Percentiles rank a stretch among this genome's conserved stretches.
These are phyloP conservation scores for Ephemerocybe angulata DNA, from an alignment of 768 basidiomycete species.

Conservation along the genomic window DNA sequence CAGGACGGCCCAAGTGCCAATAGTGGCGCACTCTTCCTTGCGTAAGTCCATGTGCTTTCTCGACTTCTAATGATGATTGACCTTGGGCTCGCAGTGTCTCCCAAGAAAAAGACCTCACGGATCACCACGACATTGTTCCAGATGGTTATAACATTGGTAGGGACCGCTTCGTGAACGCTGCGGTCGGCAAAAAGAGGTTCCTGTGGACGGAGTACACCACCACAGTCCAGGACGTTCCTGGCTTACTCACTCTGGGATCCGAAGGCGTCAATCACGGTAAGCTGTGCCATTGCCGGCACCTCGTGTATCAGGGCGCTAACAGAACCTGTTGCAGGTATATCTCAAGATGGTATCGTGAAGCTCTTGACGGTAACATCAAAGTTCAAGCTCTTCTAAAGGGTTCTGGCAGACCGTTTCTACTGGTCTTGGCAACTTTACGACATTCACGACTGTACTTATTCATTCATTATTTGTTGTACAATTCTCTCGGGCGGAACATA, in stretches of 20 bases:
- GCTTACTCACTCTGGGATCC: constrained; percentile 50
- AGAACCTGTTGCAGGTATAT: constrained; percentile 52
- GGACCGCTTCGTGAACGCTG: constrained; percentile 15
- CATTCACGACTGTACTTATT: not conserved
- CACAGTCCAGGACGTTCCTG: constrained; percentile 42
- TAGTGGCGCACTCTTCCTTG: constrained; percentile 52
- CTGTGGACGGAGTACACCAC: constrained; percentile 47
- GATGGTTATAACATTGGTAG: constrained; percentile 33
- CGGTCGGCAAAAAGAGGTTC: constrained; percentile 32
- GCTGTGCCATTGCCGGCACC: no score
- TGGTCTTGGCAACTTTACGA: not conserved
- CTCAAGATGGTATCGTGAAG: constrained; percentile 54
- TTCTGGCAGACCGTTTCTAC: not conserved
- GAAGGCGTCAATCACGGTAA: constrained; percentile 30
- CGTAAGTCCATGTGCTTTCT: constrained; percentile 20
- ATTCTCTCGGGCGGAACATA: no score
- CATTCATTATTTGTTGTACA: not conserved
- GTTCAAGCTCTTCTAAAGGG: not conserved
- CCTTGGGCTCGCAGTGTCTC: constrained; percentile 24
- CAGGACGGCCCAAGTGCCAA: constrained; percentile 52
- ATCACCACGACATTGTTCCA: constrained; percentile 30
- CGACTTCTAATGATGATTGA: not conserved
- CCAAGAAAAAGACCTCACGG: constrained; percentile 29
- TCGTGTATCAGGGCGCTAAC: no score
- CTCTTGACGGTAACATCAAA: constrained; percentile 39